Base-by-base conservation (phyloP, 2,329 filamentous ascomycete genomes). In the Neodidymelliopsis sp. region DNA sequence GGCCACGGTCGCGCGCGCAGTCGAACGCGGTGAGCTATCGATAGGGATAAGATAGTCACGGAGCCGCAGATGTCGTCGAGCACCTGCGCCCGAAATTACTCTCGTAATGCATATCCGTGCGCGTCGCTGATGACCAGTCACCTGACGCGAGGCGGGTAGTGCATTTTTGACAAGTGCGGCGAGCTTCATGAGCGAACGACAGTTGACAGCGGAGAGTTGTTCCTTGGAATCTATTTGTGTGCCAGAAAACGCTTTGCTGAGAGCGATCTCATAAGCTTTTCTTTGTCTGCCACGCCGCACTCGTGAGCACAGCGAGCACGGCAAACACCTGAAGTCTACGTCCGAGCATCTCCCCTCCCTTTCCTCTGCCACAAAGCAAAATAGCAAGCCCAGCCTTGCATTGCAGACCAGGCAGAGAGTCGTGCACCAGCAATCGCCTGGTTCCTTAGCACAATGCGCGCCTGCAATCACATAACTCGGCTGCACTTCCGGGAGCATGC, bases 1-100 rank as follows among this genome's bases (percentile, higher is more conserved):
- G 35, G 40, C 40, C 23, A 45, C 36, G 16, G 41, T 50, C 47
- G 47, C 35, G 31, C 31, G 39, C 39, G 33, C 23, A 34, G 47
- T 44, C 40, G 28, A 41, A 42, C 37, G 37, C 49, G 37, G 48
- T 51, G 49, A 47, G 49, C 42, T 52, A 52, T 52, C 49, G 49
- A 52, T 52, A 52, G 42, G 42, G 36, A 42, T 40, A 46, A 46
- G 49, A 47, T 38, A 38, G 16, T 46, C 49, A 38, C 23, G 29
- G 31, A 51, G 48, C 36, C 41, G 41, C 48, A 42, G 48, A 37
- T 31, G 36, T 47, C 42, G 31, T 46, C 16, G 23, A 39, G 38
- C 41, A 38, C 27, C 42, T 52, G 42, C 49, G 41, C 37, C 42
- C 49, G 16, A 52, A 42, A 52, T 52, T 46, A 34, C 37, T 38